Evolutionary conservation across 2,329 filamentous ascomycete genomes (phyloP).

Genomic region (Stachybotrys chlorohalonatus): DNA sequence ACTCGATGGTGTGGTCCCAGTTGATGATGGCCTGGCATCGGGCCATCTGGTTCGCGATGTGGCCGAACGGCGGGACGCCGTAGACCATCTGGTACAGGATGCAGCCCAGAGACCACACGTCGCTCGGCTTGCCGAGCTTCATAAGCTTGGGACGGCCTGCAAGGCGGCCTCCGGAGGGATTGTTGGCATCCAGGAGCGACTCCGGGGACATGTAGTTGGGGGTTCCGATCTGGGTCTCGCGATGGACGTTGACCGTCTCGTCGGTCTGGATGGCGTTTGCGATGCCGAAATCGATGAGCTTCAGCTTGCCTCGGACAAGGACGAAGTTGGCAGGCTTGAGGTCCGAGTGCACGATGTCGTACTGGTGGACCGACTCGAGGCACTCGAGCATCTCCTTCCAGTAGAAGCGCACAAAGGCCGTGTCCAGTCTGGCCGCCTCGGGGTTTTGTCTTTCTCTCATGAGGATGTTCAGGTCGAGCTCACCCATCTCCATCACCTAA

Average conservation of each 20-base stretch:
- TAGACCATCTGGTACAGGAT: constrained; percentile 98
- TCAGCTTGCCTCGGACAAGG: constrained; percentile 78
- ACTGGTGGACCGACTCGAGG: constrained; percentile 76
- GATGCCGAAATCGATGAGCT: constrained; percentile 97
- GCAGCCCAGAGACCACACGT: constrained; percentile 93
- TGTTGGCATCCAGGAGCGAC: constrained; percentile 80
- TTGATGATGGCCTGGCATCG: constrained; percentile 83
- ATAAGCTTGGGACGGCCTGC: constrained; percentile 60
- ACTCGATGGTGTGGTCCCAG: constrained; percentile 64
- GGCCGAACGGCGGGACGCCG: constrained; percentile 88
- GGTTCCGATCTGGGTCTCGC: constrained; percentile 89
- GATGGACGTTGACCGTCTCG: constrained; percentile 93
- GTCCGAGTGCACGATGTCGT: constrained; percentile 93
- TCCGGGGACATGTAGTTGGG: constrained; percentile 99
- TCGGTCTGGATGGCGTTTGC: constrained; percentile 94
- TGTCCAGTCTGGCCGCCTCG: constrained; percentile 70
- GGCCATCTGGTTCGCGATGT: constrained; percentile 79
- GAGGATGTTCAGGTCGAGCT: constrained; percentile 84
- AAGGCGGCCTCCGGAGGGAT: constrained; percentile 36
- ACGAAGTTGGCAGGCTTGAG: constrained; percentile 97
- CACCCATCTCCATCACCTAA: constrained; percentile 93
- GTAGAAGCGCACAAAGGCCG: constrained; percentile 90
- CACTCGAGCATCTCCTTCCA: constrained; percentile 99
- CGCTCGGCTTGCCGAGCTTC: constrained; percentile 91
- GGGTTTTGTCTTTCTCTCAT: constrained; percentile 64